Evolutionary conservation across 768 basidiomycete genomes (phyloP).

Genomic region (Serendipita indica): DNA sequence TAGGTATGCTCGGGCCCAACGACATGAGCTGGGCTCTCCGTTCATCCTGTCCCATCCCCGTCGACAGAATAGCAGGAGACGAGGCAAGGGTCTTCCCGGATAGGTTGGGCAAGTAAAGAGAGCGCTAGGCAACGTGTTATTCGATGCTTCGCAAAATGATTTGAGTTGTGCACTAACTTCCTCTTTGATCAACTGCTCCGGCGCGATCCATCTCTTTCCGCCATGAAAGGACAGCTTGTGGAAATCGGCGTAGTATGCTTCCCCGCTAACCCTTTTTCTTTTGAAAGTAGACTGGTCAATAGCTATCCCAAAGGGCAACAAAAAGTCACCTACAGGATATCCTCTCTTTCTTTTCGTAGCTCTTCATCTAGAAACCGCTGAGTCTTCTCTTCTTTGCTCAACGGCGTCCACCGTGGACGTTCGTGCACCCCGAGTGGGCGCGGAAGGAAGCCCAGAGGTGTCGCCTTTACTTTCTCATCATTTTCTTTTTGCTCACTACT

Average conservation of each 20-base stretch:
- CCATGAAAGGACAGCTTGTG: conserved; percentile 34
- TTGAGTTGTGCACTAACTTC: conserved; percentile 42
- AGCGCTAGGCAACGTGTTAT: conserved; percentile 41
- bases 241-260: conserved; percentile 6
- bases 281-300: neutral
- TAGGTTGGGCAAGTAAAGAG: conserved; percentile 83
- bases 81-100: conserved; percentile 45
- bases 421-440: neutral
- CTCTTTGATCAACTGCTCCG: conserved; percentile 73
- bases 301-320: neutral
- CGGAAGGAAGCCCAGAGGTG: neutral
- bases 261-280: neutral
- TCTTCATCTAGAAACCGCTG: neutral
- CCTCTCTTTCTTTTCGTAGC: neutral
- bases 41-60: no score
- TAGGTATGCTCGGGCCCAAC: neutral
- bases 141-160: neutral
- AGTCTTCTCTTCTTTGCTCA: conserved; percentile 1
- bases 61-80: no score
- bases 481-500: no score
- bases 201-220: conserved; percentile 92
- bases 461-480: neutral
- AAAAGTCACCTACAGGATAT: neutral
- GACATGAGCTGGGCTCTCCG: neutral
- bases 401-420: conserved; percentile 12